Evolutionary conservation across 768 basidiomycete species (phyloP).

Genomic region (Agaricus bisporus): DNA sequence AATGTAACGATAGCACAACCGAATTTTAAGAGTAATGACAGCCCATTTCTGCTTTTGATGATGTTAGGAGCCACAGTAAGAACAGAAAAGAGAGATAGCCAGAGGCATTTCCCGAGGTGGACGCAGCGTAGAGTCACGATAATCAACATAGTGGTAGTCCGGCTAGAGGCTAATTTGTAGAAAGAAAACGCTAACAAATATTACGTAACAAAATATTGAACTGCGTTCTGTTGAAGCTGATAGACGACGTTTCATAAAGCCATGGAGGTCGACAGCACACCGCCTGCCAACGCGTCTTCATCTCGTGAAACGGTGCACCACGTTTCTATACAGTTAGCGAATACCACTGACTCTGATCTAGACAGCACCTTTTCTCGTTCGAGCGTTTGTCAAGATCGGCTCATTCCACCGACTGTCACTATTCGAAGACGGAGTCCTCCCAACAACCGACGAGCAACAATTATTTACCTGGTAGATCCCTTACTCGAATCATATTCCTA

Average conservation of each 20-base stretch:
- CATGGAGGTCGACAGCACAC: constrained; percentile 16
- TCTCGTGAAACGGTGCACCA: constrained; percentile 50
- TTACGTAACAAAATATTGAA: not conserved
- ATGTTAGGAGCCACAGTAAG: no score
- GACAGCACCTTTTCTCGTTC: constrained; percentile 79
- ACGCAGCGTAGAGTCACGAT: no score
- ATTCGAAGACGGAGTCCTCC: constrained; percentile 74
- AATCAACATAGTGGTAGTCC: no score
- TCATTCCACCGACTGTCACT: constrained; percentile 66
- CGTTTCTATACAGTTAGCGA: not conserved
- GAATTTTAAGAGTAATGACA: no score
- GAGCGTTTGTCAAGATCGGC: constrained; percentile 79
- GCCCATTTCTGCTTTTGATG: not conserved
- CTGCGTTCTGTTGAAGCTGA: no score
- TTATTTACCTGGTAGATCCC: constrained; percentile 66
- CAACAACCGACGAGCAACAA: constrained; percentile 78
- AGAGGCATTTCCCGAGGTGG: no score
- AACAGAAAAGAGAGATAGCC: no score
- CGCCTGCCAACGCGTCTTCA: constrained; percentile 41
- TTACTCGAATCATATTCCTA: not conserved
- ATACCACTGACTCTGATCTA: constrained; percentile 19
- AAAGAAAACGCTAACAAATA: not conserved
- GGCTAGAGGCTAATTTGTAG: no score
- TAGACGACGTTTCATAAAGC: not conserved
- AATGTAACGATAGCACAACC: not conserved